Conservation (phyloP, 192 early-diverging fungal genomes). For the Rhizophagus sp. region DNA sequence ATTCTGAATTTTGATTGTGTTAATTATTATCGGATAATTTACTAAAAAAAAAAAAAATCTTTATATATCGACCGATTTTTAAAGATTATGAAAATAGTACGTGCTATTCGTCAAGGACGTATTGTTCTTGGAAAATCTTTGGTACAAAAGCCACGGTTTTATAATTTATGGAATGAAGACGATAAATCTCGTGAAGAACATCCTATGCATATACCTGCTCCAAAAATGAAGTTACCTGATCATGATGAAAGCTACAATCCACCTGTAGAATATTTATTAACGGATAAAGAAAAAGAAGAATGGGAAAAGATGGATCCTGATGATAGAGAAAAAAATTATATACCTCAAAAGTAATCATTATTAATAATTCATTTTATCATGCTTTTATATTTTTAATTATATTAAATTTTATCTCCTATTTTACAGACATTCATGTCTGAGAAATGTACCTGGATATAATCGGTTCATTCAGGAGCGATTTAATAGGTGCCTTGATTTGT, state of each 20-base stretch:
- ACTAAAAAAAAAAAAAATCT: neutral
- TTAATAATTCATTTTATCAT: neutral
- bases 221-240: constrained; percentile 83
- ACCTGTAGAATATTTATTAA: constrained; percentile 89
- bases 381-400: neutral
- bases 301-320: constrained; percentile 83
- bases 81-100: constrained; percentile 94
- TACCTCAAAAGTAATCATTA: constrained; percentile 61
- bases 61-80: neutral
- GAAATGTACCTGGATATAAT: constrained; percentile 84
- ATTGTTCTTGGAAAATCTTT: constrained; percentile 68
- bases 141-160: constrained; percentile 66
- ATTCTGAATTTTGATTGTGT: neutral
- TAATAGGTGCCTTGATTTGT: constrained; percentile 95
- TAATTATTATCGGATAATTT: neutral
- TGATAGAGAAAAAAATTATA: constrained; percentile 66
- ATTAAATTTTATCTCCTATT: neutral
- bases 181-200: constrained; percentile 60
- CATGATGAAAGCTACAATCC: constrained; percentile 98
- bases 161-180: constrained; percentile 84
- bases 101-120: constrained; percentile 87
- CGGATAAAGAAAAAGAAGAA: constrained; percentile 74
- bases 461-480: constrained; percentile 94
- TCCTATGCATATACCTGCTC: constrained; percentile 83
- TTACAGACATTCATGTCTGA: constrained; percentile 64